Conservation (phyloP, 768 basidiomycete genomes). For the Rhodosporidiobolus sp. region DNA sequence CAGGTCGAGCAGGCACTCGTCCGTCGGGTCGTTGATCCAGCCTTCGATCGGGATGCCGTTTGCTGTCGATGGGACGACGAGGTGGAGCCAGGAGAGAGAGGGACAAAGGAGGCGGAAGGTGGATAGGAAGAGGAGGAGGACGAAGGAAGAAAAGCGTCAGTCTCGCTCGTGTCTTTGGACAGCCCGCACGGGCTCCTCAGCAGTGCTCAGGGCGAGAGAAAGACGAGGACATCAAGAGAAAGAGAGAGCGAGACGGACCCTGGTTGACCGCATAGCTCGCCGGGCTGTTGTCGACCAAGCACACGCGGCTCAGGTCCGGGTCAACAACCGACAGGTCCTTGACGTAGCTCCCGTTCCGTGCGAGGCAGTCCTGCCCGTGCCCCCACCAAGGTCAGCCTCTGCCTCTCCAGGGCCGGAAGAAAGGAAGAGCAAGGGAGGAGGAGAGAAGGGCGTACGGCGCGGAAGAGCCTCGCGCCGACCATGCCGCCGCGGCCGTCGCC, state of each 20-base stretch:
- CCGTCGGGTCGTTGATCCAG: conserved; percentile 95
- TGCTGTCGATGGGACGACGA: conserved; percentile 54
- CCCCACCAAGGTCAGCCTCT: background rate
- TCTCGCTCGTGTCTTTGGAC: too few species aligned
- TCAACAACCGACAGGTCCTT: conserved; percentile 89
- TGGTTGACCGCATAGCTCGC: conserved; percentile 87
- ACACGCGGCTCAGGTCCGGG: conserved; percentile 83
- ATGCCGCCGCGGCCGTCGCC: conserved; percentile 74
- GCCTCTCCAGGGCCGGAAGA: background rate
- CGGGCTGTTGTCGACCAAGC: conserved; percentile 94
- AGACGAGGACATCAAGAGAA: too few species aligned
- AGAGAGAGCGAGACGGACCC: conserved; percentile 56
- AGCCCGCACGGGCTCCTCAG: too few species aligned
- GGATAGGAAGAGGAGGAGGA: background rate
- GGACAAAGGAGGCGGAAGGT: background rate
- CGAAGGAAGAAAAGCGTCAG: background rate
- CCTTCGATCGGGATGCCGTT: conserved; percentile 99
- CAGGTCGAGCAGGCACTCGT: conserved; percentile 92
- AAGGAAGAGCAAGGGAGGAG: too few species aligned
- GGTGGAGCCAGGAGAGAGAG: too few species aligned
- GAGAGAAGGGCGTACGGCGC: conserved; percentile 61
- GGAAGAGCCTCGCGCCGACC: conserved; percentile 79
- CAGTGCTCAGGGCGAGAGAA: too few species aligned
- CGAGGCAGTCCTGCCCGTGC: conserved; percentile 72
- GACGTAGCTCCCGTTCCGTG: conserved; percentile 88